phyloP scores from a whole-genome alignment of 1,139 yeast genomes.

The Blastobotrys raffinosifermentans region DNA sequence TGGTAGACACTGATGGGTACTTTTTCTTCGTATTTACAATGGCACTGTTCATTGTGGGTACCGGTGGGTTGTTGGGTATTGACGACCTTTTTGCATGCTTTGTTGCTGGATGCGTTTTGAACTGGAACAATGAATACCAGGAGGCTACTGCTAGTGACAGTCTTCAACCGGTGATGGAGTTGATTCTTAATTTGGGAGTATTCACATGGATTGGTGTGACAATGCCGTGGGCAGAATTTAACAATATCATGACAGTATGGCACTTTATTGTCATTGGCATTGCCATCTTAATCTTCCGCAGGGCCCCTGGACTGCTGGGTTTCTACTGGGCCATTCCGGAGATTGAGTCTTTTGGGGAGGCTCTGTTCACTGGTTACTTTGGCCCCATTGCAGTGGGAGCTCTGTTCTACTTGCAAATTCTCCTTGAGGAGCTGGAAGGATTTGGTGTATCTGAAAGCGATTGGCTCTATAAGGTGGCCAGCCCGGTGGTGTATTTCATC shows the following conservation, averaged over 20 bases:
- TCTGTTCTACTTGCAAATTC: constrained; percentile 26
- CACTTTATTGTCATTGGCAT: constrained; percentile 30
- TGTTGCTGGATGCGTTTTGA: constrained; percentile 31
- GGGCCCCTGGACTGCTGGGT: constrained; percentile 34
- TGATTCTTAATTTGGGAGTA: constrained; percentile 32
- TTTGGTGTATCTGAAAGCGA: constrained; percentile 9
- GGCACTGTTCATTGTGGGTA: constrained; percentile 61
- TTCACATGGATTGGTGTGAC: constrained; percentile 37
- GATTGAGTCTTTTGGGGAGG: constrained; percentile 36
- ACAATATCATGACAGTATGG: constrained; percentile 30
- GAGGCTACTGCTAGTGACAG: constrained; percentile 28
- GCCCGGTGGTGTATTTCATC: constrained; percentile 27
- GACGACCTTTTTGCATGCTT: constrained; percentile 38
- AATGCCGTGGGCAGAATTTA: constrained; percentile 33
- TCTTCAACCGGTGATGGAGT: constrained; percentile 30
- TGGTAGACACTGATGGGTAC: constrained; percentile 47
- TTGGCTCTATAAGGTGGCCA: constrained; percentile 17
- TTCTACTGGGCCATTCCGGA: constrained; percentile 35
- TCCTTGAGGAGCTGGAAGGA: constrained; percentile 20
- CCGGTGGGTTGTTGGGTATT: constrained; percentile 36
- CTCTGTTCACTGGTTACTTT: constrained; percentile 39
- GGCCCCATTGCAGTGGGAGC: constrained; percentile 47
- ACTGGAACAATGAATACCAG: constrained; percentile 35
- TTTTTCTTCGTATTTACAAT: constrained; percentile 68
- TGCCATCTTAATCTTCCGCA: constrained; percentile 30